Conservation (phyloP, 1,139 yeast species). For the Taiozyma onychis region DNA sequence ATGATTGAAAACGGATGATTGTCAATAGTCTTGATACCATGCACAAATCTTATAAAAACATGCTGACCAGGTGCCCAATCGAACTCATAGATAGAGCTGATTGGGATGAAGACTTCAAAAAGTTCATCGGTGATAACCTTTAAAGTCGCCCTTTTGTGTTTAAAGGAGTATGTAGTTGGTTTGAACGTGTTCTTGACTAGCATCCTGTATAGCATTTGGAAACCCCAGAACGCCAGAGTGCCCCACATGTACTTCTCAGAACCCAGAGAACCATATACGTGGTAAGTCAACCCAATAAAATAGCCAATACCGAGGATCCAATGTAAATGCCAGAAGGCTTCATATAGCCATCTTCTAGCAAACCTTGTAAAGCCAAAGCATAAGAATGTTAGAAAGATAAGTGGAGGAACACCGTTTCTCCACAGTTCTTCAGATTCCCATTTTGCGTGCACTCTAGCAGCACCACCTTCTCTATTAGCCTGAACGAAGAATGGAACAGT, state of each 20-base stretch:
- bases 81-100: conserved; percentile 29
- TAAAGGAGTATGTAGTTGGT: conserved; percentile 39
- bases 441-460: conserved; percentile 6
- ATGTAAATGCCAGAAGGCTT: conserved; percentile 49
- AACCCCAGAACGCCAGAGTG: conserved; percentile 49
- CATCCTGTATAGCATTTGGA: conserved; percentile 47
- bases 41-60: conserved; percentile 42
- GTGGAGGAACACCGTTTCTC: conserved; percentile 37
- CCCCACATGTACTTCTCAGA: conserved; percentile 49
- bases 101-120: conserved; percentile 38
- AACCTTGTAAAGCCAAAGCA: conserved; percentile 42
- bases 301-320: conserved; percentile 56
- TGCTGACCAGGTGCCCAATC: conserved; percentile 61
- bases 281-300: conserved; percentile 48
- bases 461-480: conserved; percentile 46
- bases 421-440: conserved; percentile 16
- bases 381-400: conserved; percentile 40
- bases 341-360: conserved; percentile 43
- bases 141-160: conserved; percentile 41
- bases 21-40: conserved; percentile 41
- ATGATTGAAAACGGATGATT: conserved; percentile 63
- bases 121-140: conserved; percentile 30
- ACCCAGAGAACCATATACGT: conserved; percentile 34
- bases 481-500: conserved; percentile 49
- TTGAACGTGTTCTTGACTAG: conserved; percentile 46